Evolutionary conservation across 768 basidiomycete genomes (phyloP), one percentile per base, ranked within the genome.

Genomic region (Lyophyllum semitale): DNA sequence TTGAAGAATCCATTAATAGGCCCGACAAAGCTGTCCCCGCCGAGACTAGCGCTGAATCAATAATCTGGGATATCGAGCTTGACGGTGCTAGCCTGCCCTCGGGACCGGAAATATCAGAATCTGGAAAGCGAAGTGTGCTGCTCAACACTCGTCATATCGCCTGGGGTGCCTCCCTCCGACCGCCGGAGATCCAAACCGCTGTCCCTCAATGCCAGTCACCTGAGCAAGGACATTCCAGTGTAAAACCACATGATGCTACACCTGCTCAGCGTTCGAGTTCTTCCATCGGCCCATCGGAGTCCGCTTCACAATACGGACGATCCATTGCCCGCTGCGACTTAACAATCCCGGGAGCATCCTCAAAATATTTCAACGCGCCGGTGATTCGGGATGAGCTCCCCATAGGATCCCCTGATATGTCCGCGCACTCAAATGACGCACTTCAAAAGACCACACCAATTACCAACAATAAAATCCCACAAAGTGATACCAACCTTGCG

Each of bases 41-140:
- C 13, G 30, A 48, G 20, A 25, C 13, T 37, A 43, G 30, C 9
- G 60, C 62, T 1, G 68, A 63, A 51, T 85, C 85, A 9, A 71
- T 75, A 18, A 60, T 79, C 8, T 87, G 85, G 85, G 81, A 80
- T 57, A 83, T 87, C 26, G 85, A 86, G 60, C 44, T 66, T 13
- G 73, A 77, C 22, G 59, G 50, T 62, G 67, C 53, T 58, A 64
- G 26, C 54, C 68, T 54, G 64, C 67, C 48, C 60, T 69, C 57
- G 48, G 51, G 45, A 17, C 27, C 44, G 11, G 29, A 26, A 5
- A 17, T 41, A 22, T 20, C 49, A 22, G 20, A 43, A 17, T 42
- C 53, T 38, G 48, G 27, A n/a, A 20, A 48, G 23, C 35, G 38
- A 23, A 74, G 75, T 20, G 65, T 77, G 35, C 55, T 80, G 23